Base-by-base conservation (phyloP, 345 rosid species). In the Stellera chamaejasme region DNA sequence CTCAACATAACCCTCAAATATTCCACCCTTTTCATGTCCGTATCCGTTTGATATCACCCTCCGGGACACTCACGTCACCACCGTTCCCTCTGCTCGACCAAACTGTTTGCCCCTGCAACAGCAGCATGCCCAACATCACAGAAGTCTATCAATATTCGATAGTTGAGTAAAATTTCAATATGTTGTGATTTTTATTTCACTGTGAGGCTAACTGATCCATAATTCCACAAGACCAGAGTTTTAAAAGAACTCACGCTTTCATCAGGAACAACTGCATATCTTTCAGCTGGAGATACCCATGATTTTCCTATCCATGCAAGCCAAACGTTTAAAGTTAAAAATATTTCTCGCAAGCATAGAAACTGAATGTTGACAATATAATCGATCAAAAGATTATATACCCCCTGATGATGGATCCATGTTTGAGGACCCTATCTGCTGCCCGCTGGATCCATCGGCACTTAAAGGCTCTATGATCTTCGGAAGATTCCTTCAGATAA, bases 251-350 rank as follows among this genome's bases (percentile, higher is more conserved):
- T 81, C 65, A 87, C 99, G 10, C 76, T 73, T 80, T 93, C 96
- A 56, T 76, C 79, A 23, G 97, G 97, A 74, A 87, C 99, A 67
- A 89, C 80, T 0, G 97, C 96, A 75, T 93, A 93, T 87, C 96
- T 78, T 75, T 82, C 97, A 1, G 90, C 63, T 36, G 82, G 96
- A 11, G 96, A 80, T 48, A 93, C 80, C 97, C 96, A 89, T 68
- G 68, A 69, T 79, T 85, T 89, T 50, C 97, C 96, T 89, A 82
- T 61, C 41, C 55, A 72, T 13, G 14, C 54, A 44, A 52, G 19
- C 16, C 3, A 6, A 41, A 8, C 27, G 41, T 26, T 16, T 49
- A 50, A 41, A 26, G 50, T 42, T 27, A 49, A 13, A 10, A 27
- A 32, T 10, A 27, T 3, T 39, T 3, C 39, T 11, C 2, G 19